Base-by-base conservation (phyloP, 306 rosid species). In the Lagenaria siceraria region DNA sequence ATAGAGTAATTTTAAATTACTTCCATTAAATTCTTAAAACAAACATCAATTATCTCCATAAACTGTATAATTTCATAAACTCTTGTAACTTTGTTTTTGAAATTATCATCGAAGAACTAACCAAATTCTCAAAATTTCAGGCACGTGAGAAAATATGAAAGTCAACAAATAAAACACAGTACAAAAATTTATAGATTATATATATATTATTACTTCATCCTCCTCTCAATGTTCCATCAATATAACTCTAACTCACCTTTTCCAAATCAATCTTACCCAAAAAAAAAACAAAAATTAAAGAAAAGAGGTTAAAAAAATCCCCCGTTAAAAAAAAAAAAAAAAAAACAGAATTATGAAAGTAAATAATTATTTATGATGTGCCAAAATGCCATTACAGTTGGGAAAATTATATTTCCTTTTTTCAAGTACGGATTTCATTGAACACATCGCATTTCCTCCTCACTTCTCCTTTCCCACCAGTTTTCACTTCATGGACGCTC, bases 391-490 rank as follows among this genome's bases (percentile, higher is more conserved):
- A 12, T 69, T 40, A 66, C 52, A 66, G 9, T 22, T 22, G 11
- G 25, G 6, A 60, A 69, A 69, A 14, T 6, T 7, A 0, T 9
- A 4, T 10, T 10, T 1, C 22, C 1, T 29, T 29, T 1, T 25
- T 5, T 38, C 17, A 56, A 75, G 29, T 2, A 1, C 11, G 22
- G 46, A 77, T 61, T 10, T 46, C 14, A 77, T 88, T 88, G 68
- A 88, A 85, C 7, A 66, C 75, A 56, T 88, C 91, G 54, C 89
- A 88, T 78, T 70, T 78, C 35, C 60, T 82, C 73, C 91, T 82
- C 25, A 88, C 87, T 84, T 88, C 91, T 59, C 91, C 91, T 51
- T 83, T 68, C 0, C 9, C 21, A 1, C 86, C 91, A 3, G 78
- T 82, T 87, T 85, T 88, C 42, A 88, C 43, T 2, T 70, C 82